Base-by-base conservation (phyloP, 148 eudicot species). In the Talinum fruticosum region DNA sequence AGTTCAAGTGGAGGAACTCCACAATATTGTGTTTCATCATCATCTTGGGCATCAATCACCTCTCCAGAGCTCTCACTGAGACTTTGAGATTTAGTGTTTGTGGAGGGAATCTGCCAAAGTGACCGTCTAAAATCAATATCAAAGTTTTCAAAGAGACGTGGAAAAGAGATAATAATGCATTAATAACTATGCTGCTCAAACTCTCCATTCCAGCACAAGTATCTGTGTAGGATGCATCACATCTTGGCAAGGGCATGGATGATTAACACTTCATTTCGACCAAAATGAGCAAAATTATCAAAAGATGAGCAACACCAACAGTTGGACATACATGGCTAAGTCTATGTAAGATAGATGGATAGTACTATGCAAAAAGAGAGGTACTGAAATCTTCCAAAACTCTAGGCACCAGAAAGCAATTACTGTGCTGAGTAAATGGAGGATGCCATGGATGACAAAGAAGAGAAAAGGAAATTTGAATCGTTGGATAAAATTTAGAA, bases 1-100 rank as follows among this genome's bases (percentile, higher is more conserved):
- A 92, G 89, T 75, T 88, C 93, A 6, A 75, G 49, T 2, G 97
- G 88, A 79, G 87, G 83, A 79, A 92, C 93, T 66, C 90, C 89
- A 62, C 61, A 71, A 68, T 76, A 76, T 70, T 87, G 87, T 37
- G 32, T n/a, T 44, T 75, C 72, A 0, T 32, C 80, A 33, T 62
- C 32, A 26, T 44, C 74, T 51, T 74, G 84, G 10, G 78, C 85
- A 73, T 76, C 71, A 59, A 86, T 75, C 19, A 79, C 84, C 76
- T 81, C 90, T 71, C 65, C 85, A 15, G 54, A 80, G 75, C 83
- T 81, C 53, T 79, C 26, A 23, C 68, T 82, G 36, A n/a, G 49
- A 78, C 85, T 84, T 54, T 36, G 76, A 38, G 77, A 73, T 76
- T 67, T 73, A 59, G 78, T 69, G n/a, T 83, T 81, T n/a, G 79